Evolutionary conservation across 805 yeast species (phyloP).

Genomic region (Kodamaea lidongshanica): DNA sequence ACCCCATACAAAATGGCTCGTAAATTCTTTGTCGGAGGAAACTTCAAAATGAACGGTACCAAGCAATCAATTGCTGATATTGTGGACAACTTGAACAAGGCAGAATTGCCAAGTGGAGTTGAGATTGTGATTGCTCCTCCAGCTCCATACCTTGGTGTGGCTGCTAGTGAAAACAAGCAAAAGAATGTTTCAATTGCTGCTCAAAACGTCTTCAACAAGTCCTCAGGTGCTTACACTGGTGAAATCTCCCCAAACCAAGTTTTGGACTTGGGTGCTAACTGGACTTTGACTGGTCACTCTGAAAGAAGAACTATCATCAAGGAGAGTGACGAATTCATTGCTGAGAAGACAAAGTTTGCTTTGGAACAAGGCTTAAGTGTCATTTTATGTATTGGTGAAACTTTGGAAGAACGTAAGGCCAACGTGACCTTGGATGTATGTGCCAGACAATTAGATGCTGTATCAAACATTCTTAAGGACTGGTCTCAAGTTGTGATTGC

Average conservation of each 20-base stretch:
- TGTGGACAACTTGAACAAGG: constrained; percentile 74
- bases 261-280: constrained; percentile 85
- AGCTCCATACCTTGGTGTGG: constrained; percentile 79
- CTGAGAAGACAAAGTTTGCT: constrained; percentile 92
- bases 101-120: constrained; percentile 67
- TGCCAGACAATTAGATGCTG: constrained; percentile 87
- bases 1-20: constrained; percentile 52
- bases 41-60: constrained; percentile 98
- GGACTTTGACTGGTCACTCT: constrained; percentile 97
- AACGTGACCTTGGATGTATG: constrained; percentile 81
- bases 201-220: constrained; percentile 84
- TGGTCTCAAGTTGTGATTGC: constrained; percentile 93
- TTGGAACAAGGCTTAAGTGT: constrained; percentile 84
- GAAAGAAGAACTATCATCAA: constrained; percentile 94
- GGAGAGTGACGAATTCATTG: constrained; percentile 86
- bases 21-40: constrained; percentile 96
- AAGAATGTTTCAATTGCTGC: constrained; percentile 77
- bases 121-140: constrained; percentile 97
- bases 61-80: constrained; percentile 77
- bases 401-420: constrained; percentile 88
- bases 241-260: constrained; percentile 85
- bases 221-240: constrained; percentile 96
- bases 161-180: constrained; percentile 63
- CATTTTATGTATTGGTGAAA: constrained; percentile 96
- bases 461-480: constrained; percentile 70